Evolutionary conservation across 257 asterid genomes (phyloP).

Genomic region (Fraxinus quadrangulata): DNA sequence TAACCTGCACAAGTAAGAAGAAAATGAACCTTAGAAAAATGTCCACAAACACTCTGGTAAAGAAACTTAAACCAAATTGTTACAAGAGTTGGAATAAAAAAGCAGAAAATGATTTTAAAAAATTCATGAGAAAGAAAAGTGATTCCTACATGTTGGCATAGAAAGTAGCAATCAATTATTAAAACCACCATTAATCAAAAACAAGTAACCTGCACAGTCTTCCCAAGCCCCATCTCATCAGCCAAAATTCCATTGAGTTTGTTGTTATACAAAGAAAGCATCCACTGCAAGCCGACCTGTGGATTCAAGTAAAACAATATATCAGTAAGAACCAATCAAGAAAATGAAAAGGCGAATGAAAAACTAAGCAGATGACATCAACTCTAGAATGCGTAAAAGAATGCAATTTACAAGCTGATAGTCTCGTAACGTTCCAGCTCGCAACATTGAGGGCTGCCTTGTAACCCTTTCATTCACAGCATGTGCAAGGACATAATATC

Average conservation of each 20-base stretch:
- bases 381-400: constrained; percentile 22
- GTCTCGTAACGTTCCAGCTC: constrained; percentile 92
- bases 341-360: constrained; percentile 16
- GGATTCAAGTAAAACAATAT: constrained; percentile 31
- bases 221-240: constrained; percentile 99
- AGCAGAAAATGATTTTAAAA: not conserved
- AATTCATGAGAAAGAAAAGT: constrained; percentile 9
- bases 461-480: constrained; percentile 93
- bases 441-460: constrained; percentile 97
- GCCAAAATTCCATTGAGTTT: constrained; percentile 98
- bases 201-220: constrained; percentile 90
- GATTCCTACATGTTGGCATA: constrained; percentile 13
- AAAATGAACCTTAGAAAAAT: constrained; percentile 5
- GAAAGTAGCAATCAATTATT: constrained; percentile 1
- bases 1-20: constrained; percentile 60
- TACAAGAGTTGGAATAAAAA: constrained; percentile 9
- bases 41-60: constrained; percentile 12
- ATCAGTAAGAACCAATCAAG: constrained; percentile 23
- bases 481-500: constrained; percentile 98
- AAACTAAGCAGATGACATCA: constrained; percentile 26
- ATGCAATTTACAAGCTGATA: constrained; percentile 84
- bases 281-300: constrained; percentile 99
- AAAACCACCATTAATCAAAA: constrained; percentile 23
- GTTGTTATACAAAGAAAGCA: constrained; percentile 95
- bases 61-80: constrained; percentile 15